Conservation (phyloP, 179 eudicot genomes). For the Spergularia azorica region DNA sequence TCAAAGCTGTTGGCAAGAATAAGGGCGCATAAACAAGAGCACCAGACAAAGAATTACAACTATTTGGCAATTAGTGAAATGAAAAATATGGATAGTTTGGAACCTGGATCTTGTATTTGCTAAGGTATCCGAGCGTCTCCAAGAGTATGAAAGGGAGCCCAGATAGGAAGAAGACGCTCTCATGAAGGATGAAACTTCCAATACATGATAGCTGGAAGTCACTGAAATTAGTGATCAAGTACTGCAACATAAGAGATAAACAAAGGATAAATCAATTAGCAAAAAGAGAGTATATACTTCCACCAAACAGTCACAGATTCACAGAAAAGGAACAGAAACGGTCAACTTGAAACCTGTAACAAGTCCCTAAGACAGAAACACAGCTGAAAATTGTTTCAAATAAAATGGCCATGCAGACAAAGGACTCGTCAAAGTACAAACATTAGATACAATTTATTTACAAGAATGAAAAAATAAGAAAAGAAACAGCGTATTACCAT, state of each 20-base stretch:
- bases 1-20: not conserved
- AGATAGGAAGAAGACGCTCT: conserved; percentile 90
- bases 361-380: not conserved
- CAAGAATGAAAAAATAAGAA: too few relatives aligned
- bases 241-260: conserved; percentile 51
- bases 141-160: conserved; percentile 87
- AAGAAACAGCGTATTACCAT: too few relatives aligned
- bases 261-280: not conserved
- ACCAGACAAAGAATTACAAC: not conserved
- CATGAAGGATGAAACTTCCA: conserved; percentile 96
- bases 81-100: not conserved
- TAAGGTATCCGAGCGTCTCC: conserved; percentile 86
- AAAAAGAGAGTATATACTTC: not conserved
- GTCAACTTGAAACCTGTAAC: not conserved
- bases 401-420: not conserved
- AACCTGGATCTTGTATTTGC: conserved; percentile 99
- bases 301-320: not conserved
- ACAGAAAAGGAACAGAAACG: not conserved
- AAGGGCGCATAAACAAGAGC: not conserved
- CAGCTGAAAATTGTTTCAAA: not conserved
- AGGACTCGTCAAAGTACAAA: too few relatives aligned
- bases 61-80: not conserved
- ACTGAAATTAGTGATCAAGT: conserved; percentile 80
- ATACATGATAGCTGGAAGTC: conserved; percentile 94
- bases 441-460: too few relatives aligned